These are phyloP conservation scores for Juglanconis sp. DNA, from an alignment of 2,329 filamentous ascomycete species.

Conservation along the genomic window DNA sequence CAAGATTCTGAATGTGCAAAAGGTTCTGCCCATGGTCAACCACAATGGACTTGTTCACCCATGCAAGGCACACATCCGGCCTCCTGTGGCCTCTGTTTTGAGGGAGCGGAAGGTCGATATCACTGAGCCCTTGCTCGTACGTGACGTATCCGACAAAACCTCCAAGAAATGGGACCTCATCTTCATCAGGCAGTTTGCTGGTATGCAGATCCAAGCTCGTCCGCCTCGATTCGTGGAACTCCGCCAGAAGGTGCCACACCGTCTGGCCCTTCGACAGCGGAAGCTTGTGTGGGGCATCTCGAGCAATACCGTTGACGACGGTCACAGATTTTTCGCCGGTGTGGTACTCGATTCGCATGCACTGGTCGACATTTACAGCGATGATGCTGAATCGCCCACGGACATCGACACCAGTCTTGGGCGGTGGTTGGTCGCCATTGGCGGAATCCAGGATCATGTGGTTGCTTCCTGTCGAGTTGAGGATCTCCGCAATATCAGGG, in stretches of 20 bases:
- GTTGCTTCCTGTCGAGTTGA: slow-evolving; percentile 38
- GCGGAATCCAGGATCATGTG: slow-evolving; percentile 59
- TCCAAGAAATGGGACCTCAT: slow-evolving; percentile 64
- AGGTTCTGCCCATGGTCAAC: slow-evolving; percentile 65
- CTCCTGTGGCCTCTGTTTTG: slow-evolving; percentile 37
- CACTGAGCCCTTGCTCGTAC: slow-evolving; percentile 75
- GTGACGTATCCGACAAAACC: slow-evolving; percentile 82
- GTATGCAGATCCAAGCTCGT: slow-evolving; percentile 14
- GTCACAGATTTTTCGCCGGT: slow-evolving; percentile 43
- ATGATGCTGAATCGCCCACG: slow-evolving; percentile 71
- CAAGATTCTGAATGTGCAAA: slow-evolving; percentile 65
- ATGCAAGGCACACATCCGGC: slow-evolving; percentile 73
- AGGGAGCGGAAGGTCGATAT: slow-evolving; percentile 45
- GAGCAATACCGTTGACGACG: slow-evolving; percentile 8
- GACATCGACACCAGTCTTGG: slow-evolving; percentile 39
- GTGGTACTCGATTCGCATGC: slow-evolving; percentile 56
- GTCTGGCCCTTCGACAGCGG: slow-evolving; percentile 27
- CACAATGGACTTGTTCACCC: slow-evolving; percentile 74
- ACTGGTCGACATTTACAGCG: slow-evolving; percentile 58
- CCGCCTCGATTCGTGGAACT: slow-evolving; percentile 36
- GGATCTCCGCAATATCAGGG: slow-evolving; percentile 52
- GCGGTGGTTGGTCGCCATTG: slow-evolving; percentile 45
- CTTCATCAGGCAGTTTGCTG: slow-evolving; percentile 20
- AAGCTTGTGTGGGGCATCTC: slow-evolving; percentile 18
- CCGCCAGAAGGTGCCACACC: slow-evolving; percentile 51